Conservation (phyloP, 2,329 filamentous ascomycete genomes). For the Aspergillus sergii region DNA sequence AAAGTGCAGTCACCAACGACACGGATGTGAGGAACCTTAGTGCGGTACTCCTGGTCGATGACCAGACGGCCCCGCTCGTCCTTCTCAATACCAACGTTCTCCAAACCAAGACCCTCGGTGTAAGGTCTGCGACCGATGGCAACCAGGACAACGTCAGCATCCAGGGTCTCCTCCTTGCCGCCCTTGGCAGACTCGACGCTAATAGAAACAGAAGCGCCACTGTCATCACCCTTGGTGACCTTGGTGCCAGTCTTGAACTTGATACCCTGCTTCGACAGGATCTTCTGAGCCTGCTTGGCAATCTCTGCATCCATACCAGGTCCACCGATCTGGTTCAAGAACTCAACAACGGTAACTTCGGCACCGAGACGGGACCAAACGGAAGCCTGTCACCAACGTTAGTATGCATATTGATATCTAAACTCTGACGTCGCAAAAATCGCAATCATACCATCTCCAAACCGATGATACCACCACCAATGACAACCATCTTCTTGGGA, state of each 20-base stretch:
- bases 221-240: slow-evolving; percentile 81
- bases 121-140: slow-evolving; percentile 96
- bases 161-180: slow-evolving; percentile 88
- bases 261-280: slow-evolving; percentile 92
- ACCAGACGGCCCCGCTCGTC: slow-evolving; percentile 94
- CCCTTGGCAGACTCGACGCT: slow-evolving; percentile 92
- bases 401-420: not conserved
- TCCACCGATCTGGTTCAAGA: slow-evolving; percentile 92
- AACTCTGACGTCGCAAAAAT: not conserved
- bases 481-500: slow-evolving; percentile 94
- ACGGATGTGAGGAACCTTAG: slow-evolving; percentile 94
- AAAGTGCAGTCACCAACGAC: slow-evolving; percentile 96
- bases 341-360: slow-evolving; percentile 97
- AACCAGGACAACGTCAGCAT: slow-evolving; percentile 93
- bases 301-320: slow-evolving; percentile 97
- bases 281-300: slow-evolving; percentile 87
- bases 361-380: slow-evolving; percentile 94
- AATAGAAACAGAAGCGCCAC: slow-evolving; percentile 75
- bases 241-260: slow-evolving; percentile 99
- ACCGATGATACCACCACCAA: slow-evolving; percentile 97
- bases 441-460: slow-evolving; percentile 77
- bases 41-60: slow-evolving; percentile 98
- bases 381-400: slow-evolving; percentile 59
- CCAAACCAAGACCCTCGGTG: slow-evolving; percentile 85
- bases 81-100: slow-evolving; percentile 74